Evolutionary conservation across 768 basidiomycete species (phyloP), one percentile per base, ranked within the genome.

Genomic region (Chalciporus sphaerocephalus): DNA sequence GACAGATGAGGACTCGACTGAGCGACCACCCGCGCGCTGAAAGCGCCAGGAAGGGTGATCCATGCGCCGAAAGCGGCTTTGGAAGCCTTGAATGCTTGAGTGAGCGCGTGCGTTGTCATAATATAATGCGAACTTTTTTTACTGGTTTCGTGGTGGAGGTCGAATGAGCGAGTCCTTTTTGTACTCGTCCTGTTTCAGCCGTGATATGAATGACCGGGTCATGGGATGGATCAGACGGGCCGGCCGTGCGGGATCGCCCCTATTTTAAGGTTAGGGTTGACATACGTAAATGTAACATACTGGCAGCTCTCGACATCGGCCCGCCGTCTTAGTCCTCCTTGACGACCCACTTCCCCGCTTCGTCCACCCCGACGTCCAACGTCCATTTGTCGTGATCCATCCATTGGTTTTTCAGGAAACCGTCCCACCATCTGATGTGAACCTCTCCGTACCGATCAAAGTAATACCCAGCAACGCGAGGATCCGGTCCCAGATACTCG

Each of bases 21-120:
- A 0, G 82, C 83, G 34, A 82, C 73, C 2, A 74, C 73, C 21
- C 83, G 74, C 5, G 81, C 82, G 51, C 77, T 71, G 53, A 80
- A 72, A 6, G 68, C 59, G n/a, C 81, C 80, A 1, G 81, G 78
- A 6, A 80, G 59, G 2, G 80, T 82, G 25, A 83, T 64, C 82
- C 83, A 85, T 2, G 76, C 78, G 9, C 85, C 83, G 47, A 86
- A 81, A 1, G 83, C 81, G 17, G 83, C 74, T 51, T 71, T 81
- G 52, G 73, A 69, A 0, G 76, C 68, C 52, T 72, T 74, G 63
- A 86, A 73, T 6, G 74, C 69, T 37, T 69, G 66, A 42, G 78
- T 61, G 17, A 85, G 75, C 4, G 78, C 61, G 60, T 82, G 80
- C 21, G 73, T 64, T 17, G 78, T 62, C 79, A 80, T 81, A 35